Base-by-base conservation (phyloP, 192 early-diverging fungal species). In the Coemansia furcata region DNA sequence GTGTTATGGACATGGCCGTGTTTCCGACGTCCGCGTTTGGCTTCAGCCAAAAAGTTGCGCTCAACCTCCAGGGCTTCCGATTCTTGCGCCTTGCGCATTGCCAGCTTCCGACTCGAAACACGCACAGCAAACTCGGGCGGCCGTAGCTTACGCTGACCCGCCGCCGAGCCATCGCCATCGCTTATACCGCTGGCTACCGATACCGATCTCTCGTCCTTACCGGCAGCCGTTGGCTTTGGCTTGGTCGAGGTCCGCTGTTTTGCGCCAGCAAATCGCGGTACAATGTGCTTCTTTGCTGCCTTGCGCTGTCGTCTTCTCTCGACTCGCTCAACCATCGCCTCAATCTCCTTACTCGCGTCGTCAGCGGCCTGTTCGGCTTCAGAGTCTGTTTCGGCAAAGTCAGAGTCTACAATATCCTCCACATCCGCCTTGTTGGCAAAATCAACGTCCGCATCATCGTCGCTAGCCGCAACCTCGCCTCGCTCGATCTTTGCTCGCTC, bases 371-470 rank as follows among this genome's bases (percentile, higher is more conserved):
- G 55, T 54, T 82, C 79, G 3, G 67, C 79, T 52, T 82, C 79
- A 21, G 79, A 82, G 44, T 82, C 79, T 2, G 79, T 82, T 26
- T 82, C 79, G 30, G 66, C 68, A 61, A 82, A 82, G 33, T 82
- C 79, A 9, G 79, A 70, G 35, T 76, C 79, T 14, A 76, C 44
- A 8, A 71, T 63, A 14, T 82, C 79, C 5, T 82, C 79, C 4
- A 44, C 54, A n/a, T 82, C 73, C 4, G 42, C 73, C 23, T 49
- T 58, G 38, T 49, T 60, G 39, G 35, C 49, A 55, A 76, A 82
- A n/a, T 82, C 79, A 23, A 68, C 70, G 46, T 81, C 78, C 5
- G 72, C 79, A 32, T 74, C 70, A 49, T 82, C 79, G 58, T 82
- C 79, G 62, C 74, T 82, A 9, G 50, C 73, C 23, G 21, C 60